Evolutionary conservation across 164 flowering plant genomes (phyloP).

Genomic region (Taxillus chinensis): DNA sequence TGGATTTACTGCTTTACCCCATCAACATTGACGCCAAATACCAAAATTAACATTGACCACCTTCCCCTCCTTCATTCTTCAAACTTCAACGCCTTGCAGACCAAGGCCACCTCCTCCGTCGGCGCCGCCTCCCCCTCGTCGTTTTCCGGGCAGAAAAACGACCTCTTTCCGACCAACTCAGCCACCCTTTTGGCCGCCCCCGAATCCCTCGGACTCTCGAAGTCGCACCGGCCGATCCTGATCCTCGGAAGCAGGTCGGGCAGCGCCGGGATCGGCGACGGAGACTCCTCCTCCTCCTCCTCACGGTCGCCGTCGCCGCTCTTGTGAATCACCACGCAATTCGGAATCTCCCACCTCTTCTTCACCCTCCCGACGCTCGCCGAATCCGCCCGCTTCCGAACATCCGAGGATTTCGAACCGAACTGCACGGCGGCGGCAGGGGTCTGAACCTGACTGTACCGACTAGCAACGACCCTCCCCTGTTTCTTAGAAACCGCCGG

Average conservation of each 20-base stretch:
- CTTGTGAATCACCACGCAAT: conserved; percentile 23
- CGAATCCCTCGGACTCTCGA: conserved; percentile 71
- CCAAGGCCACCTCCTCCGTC: conserved; percentile 14
- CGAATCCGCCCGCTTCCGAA: conserved; percentile 8
- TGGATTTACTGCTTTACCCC: not conserved
- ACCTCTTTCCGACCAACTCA: conserved; percentile 48
- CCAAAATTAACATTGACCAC: not conserved
- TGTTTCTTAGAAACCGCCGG: conserved; percentile 36
- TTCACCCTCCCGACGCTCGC: conserved; percentile 26
- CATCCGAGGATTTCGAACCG: too few relatives aligned
- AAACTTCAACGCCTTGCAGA: conserved; percentile 52
- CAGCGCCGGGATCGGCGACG: conserved; percentile 12
- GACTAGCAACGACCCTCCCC: conserved; percentile 60
- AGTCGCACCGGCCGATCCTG: conserved; percentile 26
- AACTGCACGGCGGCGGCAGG: too few relatives aligned
- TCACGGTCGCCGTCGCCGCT: not conserved
- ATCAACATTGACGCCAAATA: not conserved
- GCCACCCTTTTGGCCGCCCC: conserved; percentile 73
- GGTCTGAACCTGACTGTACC: conserved; percentile 35
- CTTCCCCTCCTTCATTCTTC: conserved; percentile 14
- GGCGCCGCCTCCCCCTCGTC: conserved; percentile 10
- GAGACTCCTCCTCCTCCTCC: conserved; percentile 10
- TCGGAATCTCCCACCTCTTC: conserved; percentile 58
- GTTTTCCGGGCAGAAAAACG: conserved; percentile 28
- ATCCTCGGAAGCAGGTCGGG: conserved; percentile 48